Evolutionary conservation across 345 rosid genomes (phyloP).

Genomic region (Aquilaria malaccensis): DNA sequence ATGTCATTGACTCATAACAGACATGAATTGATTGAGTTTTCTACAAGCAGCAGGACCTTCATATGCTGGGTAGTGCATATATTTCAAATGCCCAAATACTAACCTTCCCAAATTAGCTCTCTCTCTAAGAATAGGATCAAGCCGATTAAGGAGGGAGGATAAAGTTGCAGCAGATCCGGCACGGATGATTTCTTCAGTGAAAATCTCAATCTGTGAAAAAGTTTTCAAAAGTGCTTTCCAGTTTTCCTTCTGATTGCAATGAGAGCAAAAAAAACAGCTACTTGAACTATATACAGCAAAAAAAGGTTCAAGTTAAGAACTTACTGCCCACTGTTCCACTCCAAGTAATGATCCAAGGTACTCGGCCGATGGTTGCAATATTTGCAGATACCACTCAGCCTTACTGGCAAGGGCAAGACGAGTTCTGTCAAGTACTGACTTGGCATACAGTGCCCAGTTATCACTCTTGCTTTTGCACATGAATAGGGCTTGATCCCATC

Average conservation of each 20-base stretch:
- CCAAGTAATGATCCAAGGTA: conserved; percentile 37
- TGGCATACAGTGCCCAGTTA: conserved; percentile 38
- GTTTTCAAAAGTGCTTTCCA: too few species aligned
- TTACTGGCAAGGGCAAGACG: conserved; percentile 30
- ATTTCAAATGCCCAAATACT: neutral
- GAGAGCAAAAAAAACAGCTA: too few species aligned
- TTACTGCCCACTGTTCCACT: conserved; percentile 23
- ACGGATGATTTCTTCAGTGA: conserved; percentile 31
- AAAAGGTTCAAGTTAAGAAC: conserved; percentile 4
- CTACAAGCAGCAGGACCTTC: too few species aligned
- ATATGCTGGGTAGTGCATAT: too few species aligned
- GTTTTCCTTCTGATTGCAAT: too few species aligned
- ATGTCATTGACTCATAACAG: too few species aligned
- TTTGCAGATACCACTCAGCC: conserved; percentile 20
- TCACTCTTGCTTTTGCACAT: conserved; percentile 38
- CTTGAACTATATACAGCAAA: too few species aligned
- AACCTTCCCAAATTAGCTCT: conserved; percentile 36
- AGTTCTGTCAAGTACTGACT: conserved; percentile 33
- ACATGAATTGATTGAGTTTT: too few species aligned
- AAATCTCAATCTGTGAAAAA: conserved; percentile 20
- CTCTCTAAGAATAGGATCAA: conserved; percentile 30
- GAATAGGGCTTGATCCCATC: conserved; percentile 66
- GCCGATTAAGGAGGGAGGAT: conserved; percentile 24
- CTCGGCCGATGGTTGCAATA: conserved; percentile 28
- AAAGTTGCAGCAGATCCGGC: conserved; percentile 27